Evolutionary conservation across 140 eudicot species (phyloP).

Genomic region (Cichorium intybus): DNA sequence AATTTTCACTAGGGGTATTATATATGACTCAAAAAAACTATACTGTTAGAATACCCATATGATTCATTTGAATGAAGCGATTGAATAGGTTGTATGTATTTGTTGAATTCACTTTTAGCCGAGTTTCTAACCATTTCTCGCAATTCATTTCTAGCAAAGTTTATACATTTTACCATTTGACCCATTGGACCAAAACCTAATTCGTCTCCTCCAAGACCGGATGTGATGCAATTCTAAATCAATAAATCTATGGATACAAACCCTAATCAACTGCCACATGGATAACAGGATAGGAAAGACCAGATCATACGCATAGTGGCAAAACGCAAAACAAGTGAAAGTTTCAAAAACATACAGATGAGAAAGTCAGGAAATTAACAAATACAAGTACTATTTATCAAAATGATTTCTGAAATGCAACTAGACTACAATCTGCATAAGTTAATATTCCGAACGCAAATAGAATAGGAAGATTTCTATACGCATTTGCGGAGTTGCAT

Average conservation of each 20-base stretch:
- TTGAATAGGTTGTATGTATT: too few species aligned
- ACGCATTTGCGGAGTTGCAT: not conserved
- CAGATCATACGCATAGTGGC: not conserved
- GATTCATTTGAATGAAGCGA: too few species aligned
- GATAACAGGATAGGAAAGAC: not conserved
- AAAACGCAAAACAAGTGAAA: not conserved
- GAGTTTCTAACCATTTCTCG: too few species aligned
- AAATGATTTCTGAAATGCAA: not conserved
- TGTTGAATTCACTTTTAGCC: too few species aligned
- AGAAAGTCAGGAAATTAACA: not conserved
- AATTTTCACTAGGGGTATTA: too few species aligned
- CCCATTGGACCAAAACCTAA: too few species aligned
- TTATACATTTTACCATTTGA: too few species aligned
- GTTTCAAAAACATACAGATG: not conserved
- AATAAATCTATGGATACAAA: not conserved
- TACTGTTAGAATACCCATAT: too few species aligned
- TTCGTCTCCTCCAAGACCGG: too few species aligned
- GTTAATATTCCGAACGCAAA: not conserved
- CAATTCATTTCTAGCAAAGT: too few species aligned
- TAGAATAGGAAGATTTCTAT: not conserved
- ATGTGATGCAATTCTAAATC: not conserved
- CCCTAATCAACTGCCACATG: constrained; percentile 3
- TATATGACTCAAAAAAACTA: too few species aligned
- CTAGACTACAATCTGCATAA: not conserved
- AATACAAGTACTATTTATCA: not conserved